phyloP scores from a whole-genome alignment of 2,329 filamentous ascomycete genomes.

The Seiridium unicorne region DNA sequence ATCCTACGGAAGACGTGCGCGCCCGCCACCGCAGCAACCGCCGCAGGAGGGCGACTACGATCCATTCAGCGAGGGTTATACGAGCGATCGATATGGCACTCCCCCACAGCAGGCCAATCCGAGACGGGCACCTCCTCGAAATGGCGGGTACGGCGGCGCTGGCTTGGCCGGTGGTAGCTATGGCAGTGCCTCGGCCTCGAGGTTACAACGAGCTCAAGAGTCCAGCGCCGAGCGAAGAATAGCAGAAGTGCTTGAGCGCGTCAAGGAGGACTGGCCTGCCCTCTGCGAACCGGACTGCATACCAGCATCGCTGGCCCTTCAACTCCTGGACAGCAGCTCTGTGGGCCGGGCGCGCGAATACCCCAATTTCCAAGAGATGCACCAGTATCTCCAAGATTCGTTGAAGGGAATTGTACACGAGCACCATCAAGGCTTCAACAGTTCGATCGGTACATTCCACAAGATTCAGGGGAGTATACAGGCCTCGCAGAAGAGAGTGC shows the following conservation, averaged over 20 bases:
- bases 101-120: constrained; percentile 23
- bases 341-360: constrained; percentile 89
- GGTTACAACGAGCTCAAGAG: constrained; percentile 22
- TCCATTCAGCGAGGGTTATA: constrained; percentile 36
- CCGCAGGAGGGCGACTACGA: constrained; percentile 4
- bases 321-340: constrained; percentile 91
- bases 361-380: constrained; percentile 77
- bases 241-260: constrained; percentile 70
- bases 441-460: constrained; percentile 97
- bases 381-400: constrained; percentile 86
- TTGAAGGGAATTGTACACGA: constrained; percentile 96
- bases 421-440: constrained; percentile 98
- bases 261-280: constrained; percentile 86
- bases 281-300: constrained; percentile 89
- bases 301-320: constrained; percentile 90
- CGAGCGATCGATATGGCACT: constrained; percentile 39
- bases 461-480: constrained; percentile 96
- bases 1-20: constrained; percentile 32
- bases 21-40: constrained; percentile 12
- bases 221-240: constrained; percentile 57
- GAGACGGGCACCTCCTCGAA: constrained; percentile 32
- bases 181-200: constrained; percentile 20
- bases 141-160: constrained; percentile 14
- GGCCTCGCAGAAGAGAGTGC: constrained; percentile 80
- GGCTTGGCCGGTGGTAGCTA: constrained; percentile 12